Evolutionary conservation across 148 eudicot genomes (phyloP), one percentile per base, ranked within the genome.

Genomic region (Fagopyrum homotropicum): DNA sequence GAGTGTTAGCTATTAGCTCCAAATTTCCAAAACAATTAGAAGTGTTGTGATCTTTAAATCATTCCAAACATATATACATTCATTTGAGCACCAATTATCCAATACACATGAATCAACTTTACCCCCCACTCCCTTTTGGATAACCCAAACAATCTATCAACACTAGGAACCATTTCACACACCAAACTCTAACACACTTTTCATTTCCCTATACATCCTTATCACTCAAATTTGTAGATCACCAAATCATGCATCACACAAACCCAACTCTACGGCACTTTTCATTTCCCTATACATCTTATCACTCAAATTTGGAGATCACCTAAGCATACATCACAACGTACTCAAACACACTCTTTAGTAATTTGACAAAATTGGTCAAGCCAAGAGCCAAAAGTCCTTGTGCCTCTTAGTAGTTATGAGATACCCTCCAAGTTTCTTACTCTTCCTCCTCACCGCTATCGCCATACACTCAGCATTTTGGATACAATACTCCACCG

Each of bases 311-410:
- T 60, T 22, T 8, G 66, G 40, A 60, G 40, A 60, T 22, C 66
- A 52, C 17, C 57, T 1, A 29, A 61, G 6, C 43, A 29, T 8
- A 29, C 68, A 61, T 61, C 68, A 61, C 4, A 61, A 61, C 26
- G 7, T 19, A 10, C 26, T 59, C 1, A 12, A 35, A 35, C 40
- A 35, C n/a, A 6, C 55, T 51, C 4, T 22, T 57, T 59, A 7
- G 4, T 45, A 8, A 14, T 45, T 44, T 71, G 15, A 9, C 30
- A 40, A 12, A 9, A 4, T 61, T 29, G 43, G 22, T 85, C 81
- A 92, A 79, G 97, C 97, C 82, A 92, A 86, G 59, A 92, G 91
- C 97, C 97, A 92, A 71, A 92, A 92, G 80, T 92, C 91, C 63
- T 90, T 92, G 17, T 92, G 97, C 51, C 97, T 87, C 73, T 92